These are phyloP conservation scores for Penicillium arizonense DNA, from an alignment of 495 filamentous ascomycete species.

Conservation along the genomic window DNA sequence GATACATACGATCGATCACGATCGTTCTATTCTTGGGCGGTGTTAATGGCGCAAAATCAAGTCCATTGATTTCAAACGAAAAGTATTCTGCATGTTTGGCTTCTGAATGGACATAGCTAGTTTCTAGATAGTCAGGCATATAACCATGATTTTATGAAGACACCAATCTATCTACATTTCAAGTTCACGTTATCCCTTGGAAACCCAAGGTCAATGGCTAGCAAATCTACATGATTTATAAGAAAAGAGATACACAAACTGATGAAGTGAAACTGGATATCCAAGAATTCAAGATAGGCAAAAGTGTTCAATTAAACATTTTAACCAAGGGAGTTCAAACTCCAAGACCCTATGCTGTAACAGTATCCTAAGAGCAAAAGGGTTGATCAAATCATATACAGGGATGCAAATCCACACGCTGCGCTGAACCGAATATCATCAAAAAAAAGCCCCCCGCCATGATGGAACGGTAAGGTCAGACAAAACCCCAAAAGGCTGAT, in stretches of 20 bases:
- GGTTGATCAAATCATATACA: slow-evolving; percentile 21
- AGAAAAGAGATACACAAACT: background rate
- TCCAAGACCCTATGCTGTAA: slow-evolving; percentile 12
- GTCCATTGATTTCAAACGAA: slow-evolving; percentile 24
- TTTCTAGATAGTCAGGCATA: slow-evolving; percentile 19
- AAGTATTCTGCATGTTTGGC: slow-evolving; percentile 25
- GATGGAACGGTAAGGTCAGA: background rate
- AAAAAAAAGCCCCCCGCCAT: background rate
- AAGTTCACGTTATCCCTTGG: background rate
- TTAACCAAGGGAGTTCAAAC: background rate
- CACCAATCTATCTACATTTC: background rate
- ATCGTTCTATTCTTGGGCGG: slow-evolving; percentile 21
- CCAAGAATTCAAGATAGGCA: background rate
- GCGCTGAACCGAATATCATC: slow-evolving; percentile 18
- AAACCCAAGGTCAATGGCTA: background rate
- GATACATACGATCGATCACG: slow-evolving; percentile 21
- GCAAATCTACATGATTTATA: too few relatives aligned
- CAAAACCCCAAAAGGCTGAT: slow-evolving; percentile 9
- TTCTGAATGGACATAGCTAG: slow-evolving; percentile 19
- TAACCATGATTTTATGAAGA: slow-evolving; percentile 15
- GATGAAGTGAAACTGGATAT: background rate
- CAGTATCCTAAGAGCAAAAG: background rate
- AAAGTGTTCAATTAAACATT: slow-evolving; percentile 6
- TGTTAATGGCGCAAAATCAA: slow-evolving; percentile 29
- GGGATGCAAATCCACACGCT: slow-evolving; percentile 14